Base-by-base conservation (phyloP, 257 asterid species). In the Penstemon eatonii region DNA sequence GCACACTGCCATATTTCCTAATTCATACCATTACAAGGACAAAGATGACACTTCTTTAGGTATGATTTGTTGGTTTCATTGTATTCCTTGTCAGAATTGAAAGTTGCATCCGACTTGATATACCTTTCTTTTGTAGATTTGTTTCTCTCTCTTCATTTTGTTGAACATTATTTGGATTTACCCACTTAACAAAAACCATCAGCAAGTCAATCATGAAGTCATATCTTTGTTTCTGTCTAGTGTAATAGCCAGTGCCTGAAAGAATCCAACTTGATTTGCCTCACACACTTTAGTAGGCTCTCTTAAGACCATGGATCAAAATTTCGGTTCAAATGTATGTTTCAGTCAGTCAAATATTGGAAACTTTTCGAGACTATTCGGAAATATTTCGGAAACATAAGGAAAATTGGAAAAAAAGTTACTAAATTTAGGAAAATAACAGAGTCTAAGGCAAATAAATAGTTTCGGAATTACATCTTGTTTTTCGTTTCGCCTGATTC, bases 1-100 rank as follows among this genome's bases (percentile, higher is more conserved):
- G 69, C 84, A 87, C 74, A 84, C 96, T 19, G 95, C 96, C 70
- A 75, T 87, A 70, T 92, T 87, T 75, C 97, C 98, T 12, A 15
- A 56, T 58, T 76, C 98, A 4, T 89, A 66, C 81, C 37, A 54
- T 8, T 89, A 72, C 66, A 71, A 49, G 73, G 82, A 77, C 55
- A 40, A 57, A 64, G 71, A 71, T 45, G 96, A 92, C 79, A 81
- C 76, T 65, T 83, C 95, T 38, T 77, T 92, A 67, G 98, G 98
- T 91, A 69, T 77, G 80, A 12, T 54, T 33, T n/a, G 47, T 10
- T 65, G 53, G 47, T 52, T 51, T 36, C 39, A 15, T 54, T 65
- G 6, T 36, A 69, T 54, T 53, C 64, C 68, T 71, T 53, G 58
- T 66, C 25, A 43, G 42, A 55, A 49, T 55, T 36, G 51, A 65